Percentiles rank a stretch among this genome's conserved stretches.
Conservation (phyloP, 2,329 filamentous ascomycete genomes). For the Penicillium oxalicum region DNA sequence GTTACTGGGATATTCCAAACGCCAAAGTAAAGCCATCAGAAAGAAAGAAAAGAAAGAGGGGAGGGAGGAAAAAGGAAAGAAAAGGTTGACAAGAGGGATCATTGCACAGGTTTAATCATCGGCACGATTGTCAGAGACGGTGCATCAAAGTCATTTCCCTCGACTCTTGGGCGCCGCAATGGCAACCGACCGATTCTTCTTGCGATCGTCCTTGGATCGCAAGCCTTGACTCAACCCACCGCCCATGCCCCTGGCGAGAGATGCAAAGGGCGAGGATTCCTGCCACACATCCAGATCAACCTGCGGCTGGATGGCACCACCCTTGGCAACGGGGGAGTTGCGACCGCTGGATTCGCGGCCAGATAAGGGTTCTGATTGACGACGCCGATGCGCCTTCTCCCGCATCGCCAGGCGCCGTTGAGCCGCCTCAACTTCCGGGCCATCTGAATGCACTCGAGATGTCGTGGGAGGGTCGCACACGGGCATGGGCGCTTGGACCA, state of each 20-base stretch:
- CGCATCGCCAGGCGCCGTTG: constrained; percentile 3
- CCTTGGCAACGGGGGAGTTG: constrained; percentile 9
- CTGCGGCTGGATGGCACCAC: constrained; percentile 25
- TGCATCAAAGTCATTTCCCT: constrained; percentile 3
- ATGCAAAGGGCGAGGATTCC: constrained; percentile 33
- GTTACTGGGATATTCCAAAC: too few relatives aligned
- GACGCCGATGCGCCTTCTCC: constrained; percentile 18
- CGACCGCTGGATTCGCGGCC: constrained; percentile 10
- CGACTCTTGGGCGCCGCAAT: constrained; percentile 8
- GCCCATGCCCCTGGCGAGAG: constrained; percentile 38
- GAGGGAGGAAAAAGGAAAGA: too few relatives aligned
- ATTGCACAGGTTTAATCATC: not conserved
- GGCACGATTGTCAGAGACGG: not conserved
- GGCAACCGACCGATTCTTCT: constrained; percentile 20
- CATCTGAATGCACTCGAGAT: constrained; percentile 5
- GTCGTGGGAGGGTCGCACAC: constrained; percentile 14
- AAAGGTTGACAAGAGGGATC: not conserved
- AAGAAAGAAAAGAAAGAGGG: too few relatives aligned
- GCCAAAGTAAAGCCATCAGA: too few relatives aligned
- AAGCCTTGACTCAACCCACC: constrained; percentile 39
- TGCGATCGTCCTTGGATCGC: constrained; percentile 27
- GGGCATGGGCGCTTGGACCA: constrained; percentile 29
- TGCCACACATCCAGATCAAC: constrained; percentile 34
- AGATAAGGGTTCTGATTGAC: constrained; percentile 14
- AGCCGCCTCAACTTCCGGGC: not conserved